These are phyloP conservation scores for Aspergillus latus DNA, from an alignment of 2,329 filamentous ascomycete species.

Conservation along the genomic window DNA sequence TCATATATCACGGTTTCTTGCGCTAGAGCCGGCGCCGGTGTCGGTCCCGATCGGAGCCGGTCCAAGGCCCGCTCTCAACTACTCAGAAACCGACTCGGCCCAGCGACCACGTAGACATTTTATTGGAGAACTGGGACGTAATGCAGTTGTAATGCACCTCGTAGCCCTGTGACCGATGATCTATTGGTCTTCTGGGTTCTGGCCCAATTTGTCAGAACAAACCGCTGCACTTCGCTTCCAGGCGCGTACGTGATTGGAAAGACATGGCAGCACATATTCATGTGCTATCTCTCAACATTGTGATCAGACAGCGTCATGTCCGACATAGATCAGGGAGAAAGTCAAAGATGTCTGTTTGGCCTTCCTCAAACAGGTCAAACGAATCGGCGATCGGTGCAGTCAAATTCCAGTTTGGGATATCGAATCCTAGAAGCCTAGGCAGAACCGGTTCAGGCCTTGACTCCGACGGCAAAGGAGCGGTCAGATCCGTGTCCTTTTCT, in stretches of 20 bases:
- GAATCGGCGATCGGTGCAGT: constrained; percentile 39
- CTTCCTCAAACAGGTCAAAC: constrained; percentile 38
- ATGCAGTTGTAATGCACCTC: not conserved
- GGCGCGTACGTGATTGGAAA: not conserved
- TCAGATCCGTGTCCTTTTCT: constrained; percentile 20
- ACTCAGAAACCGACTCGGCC: not conserved
- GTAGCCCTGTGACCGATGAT: not conserved
- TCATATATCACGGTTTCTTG: not conserved
- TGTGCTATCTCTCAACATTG: not conserved
- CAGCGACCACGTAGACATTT: not conserved
- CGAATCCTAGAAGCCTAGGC: constrained; percentile 30
- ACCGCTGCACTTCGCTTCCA: not conserved
- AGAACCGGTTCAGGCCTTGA: constrained; percentile 21
- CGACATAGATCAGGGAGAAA: constrained; percentile 35
- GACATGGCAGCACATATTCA: not conserved
- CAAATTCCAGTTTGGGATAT: constrained; percentile 38
- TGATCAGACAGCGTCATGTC: not conserved
- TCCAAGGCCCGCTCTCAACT: constrained; percentile 4
- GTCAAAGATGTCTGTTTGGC: constrained; percentile 39
- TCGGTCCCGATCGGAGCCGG: constrained; percentile 22
- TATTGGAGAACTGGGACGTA: constrained; percentile 1
- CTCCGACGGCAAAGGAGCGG: constrained; percentile 22
- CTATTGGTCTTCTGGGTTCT: not conserved
- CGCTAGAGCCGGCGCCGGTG: constrained; percentile 12
- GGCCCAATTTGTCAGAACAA: not conserved